Evolutionary conservation across 495 filamentous ascomycete genomes (phyloP).

Genomic region (Hypoxylon cercidicola): DNA sequence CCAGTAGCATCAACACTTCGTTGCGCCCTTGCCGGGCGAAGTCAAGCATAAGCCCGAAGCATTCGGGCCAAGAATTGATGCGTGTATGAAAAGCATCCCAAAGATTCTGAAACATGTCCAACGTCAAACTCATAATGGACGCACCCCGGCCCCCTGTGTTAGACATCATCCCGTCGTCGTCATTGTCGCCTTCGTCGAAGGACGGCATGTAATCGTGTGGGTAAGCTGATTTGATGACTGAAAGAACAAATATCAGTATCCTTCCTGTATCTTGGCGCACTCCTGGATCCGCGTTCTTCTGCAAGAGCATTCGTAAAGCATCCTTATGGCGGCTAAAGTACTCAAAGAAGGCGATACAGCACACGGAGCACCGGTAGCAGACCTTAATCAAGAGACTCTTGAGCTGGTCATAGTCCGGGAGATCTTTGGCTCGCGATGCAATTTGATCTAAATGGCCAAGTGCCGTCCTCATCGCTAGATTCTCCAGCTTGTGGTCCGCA

Average conservation of each 20-base stretch:
- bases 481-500: conserved; percentile 65
- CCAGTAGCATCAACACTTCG: conserved; percentile 66
- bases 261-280: conserved; percentile 69
- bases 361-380: conserved; percentile 64
- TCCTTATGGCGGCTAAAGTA: conserved; percentile 69
- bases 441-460: conserved; percentile 83
- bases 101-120: conserved; percentile 62
- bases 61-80: conserved; percentile 80
- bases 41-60: conserved; percentile 72
- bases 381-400: conserved; percentile 62
- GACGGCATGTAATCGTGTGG: conserved; percentile 56
- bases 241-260: conserved; percentile 66
- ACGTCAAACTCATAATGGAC: conserved; percentile 24
- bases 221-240: conserved; percentile 57
- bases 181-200: conserved; percentile 41
- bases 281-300: conserved; percentile 68
- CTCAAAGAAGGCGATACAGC: conserved; percentile 67
- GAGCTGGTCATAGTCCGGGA: conserved; percentile 68
- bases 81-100: conserved; percentile 64
- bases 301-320: conserved; percentile 71
- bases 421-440: conserved; percentile 77
- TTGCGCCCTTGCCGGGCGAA: conserved; percentile 67
- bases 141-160: conserved; percentile 3
- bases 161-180: conserved; percentile 16
- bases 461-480: conserved; percentile 69